Base-by-base conservation (phyloP, 2,329 filamentous ascomycete species). In the Conoideocrella luteorostrata region DNA sequence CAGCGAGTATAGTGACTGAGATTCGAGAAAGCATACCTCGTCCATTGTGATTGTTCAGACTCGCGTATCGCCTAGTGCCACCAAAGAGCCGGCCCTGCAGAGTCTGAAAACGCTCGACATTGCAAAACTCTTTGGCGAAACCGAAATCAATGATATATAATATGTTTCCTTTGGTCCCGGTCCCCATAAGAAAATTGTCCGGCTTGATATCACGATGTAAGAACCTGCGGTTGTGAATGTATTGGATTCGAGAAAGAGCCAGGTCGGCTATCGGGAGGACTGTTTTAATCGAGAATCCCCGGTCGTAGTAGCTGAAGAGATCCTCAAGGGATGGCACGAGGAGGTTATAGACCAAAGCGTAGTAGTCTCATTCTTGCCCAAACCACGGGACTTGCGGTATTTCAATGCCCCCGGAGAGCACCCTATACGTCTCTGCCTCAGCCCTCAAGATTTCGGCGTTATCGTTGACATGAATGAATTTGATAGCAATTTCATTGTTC, bases 151-250 rank as follows among this genome's bases (percentile, higher is more conserved):
- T 97, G 39, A 97, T 91, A 58, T 97, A 97, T 75, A 98, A 91
- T 75, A 96, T 91, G 74, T 97, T 98, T 53, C 93, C 93, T 62
- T 91, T 88, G 80, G 97, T 97, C 63, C 93, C 93, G 59, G 97
- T 96, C 50, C 90, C 91, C 90, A 96, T 96, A 39, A 96, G 77
- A 74, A 97, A 98, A 80, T 98, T 97, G 77, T 98, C 93, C 26
- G 93, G 93, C 78, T 98, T 98, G 76, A 98, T 97, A 68, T 97
- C 93, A 70, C 93, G 90, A 73, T 98, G 93, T 66, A 97, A 97
- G 69, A 97, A 97, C 9, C 89, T 95, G 72, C 97, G 97, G 74
- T 91, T 91, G 68, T 98, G 93, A 59, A 98, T 97, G 74, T 97
- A 97, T 71, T 98, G 91, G 68, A 97, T 95, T 59, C 93, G 90